Percentiles rank a stretch among this genome's conserved stretches.
Evolutionary conservation across 2,329 filamentous ascomycete species (phyloP).

Genomic region (Truncatella angustata): DNA sequence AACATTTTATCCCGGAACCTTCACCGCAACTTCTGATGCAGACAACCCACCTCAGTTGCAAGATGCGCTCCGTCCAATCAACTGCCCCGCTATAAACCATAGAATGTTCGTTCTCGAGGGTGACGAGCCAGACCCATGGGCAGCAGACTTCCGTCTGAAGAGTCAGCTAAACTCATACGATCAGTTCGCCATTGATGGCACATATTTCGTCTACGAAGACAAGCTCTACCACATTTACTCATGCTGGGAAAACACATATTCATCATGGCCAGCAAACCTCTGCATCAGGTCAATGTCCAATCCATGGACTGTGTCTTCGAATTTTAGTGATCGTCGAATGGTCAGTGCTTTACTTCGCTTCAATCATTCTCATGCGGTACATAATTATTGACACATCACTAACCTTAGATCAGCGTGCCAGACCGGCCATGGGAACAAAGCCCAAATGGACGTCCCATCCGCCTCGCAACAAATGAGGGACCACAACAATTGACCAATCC

Average conservation of each 20-base stretch:
- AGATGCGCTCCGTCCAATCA: conserved; percentile 32
- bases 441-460: conserved; percentile 30
- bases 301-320: conserved; percentile 32
- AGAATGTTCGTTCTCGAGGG: conserved; percentile 34
- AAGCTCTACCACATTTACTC: conserved; percentile 34
- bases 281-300: conserved; percentile 34
- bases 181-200: conserved; percentile 35
- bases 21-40: conserved; percentile 31
- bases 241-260: conserved; percentile 33
- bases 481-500: conserved; percentile 35
- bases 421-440: conserved; percentile 35
- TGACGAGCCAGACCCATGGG: conserved; percentile 31
- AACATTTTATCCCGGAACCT: no score
- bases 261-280: conserved; percentile 33
- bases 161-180: conserved; percentile 33
- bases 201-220: conserved; percentile 29
- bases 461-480: conserved; percentile 34
- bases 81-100: conserved; percentile 35
- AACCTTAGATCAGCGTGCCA: conserved; percentile 29
- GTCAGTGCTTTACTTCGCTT: not conserved
- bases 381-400: no score
- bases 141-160: conserved; percentile 28
- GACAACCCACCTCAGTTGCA: conserved; percentile 31
- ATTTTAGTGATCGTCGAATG: conserved; percentile 28
- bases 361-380: no score